phyloP scores from a whole-genome alignment of 768 basidiomycete species.

The Phlebiopsis flavidoalba region DNA sequence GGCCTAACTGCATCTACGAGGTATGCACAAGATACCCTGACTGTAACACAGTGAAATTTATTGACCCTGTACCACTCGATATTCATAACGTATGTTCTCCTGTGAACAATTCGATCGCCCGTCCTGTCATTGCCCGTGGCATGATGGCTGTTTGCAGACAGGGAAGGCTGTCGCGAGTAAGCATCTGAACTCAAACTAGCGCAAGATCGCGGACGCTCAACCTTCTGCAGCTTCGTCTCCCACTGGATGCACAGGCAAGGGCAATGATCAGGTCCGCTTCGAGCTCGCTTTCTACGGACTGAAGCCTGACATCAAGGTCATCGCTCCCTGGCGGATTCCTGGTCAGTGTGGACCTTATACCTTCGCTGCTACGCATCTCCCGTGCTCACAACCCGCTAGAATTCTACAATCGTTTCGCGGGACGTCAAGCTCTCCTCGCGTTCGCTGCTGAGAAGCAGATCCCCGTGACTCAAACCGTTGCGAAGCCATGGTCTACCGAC shows the following conservation, averaged over 20 bases:
- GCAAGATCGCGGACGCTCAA: not conserved
- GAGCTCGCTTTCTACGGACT: conserved; percentile 98
- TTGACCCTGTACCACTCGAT: not conserved
- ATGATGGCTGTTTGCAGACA: conserved; percentile 93
- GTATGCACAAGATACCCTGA: conserved; percentile 33
- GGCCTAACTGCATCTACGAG: conserved; percentile 98
- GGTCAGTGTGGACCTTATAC: conserved; percentile 39
- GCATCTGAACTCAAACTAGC: conserved; percentile 23
- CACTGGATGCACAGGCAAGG: conserved; percentile 99
- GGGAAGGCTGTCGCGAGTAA: conserved; percentile 95
- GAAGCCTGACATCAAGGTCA: conserved; percentile 97
- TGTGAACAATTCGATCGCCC: conserved; percentile 87
- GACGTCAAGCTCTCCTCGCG: conserved; percentile 86
- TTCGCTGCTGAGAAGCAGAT: conserved; percentile 87
- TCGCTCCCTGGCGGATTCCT: conserved; percentile 97
- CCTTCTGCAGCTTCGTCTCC: conserved; percentile 69
- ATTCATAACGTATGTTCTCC: conserved; percentile 91
- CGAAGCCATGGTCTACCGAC: conserved; percentile 99
- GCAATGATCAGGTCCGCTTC: conserved; percentile 99
- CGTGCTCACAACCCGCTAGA: conserved; percentile 35
- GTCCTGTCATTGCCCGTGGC: conserved; percentile 97
- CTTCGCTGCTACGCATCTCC: not conserved
- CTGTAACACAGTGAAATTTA: not conserved
- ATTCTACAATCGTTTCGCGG: conserved; percentile 97
- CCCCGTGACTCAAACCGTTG: conserved; percentile 89